A percentile compares a stretch with the other conserved stretches of the same genome.
Conservation (phyloP, 129 eudicot species). For the Scalesia atractyloides region DNA sequence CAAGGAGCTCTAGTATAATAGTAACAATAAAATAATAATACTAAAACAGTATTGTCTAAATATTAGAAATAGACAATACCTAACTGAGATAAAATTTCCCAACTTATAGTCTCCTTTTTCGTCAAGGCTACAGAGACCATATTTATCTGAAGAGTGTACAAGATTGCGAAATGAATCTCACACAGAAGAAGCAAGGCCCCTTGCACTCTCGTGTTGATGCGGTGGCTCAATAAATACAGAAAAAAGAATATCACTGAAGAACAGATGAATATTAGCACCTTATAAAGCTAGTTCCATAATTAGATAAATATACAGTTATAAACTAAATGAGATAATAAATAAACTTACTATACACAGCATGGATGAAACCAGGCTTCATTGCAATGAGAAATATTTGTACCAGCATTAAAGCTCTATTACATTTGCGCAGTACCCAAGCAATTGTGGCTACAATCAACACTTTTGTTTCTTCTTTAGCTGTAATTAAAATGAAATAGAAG, state of each 20-base stretch:
- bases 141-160: constrained; percentile 84
- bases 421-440: constrained; percentile 92
- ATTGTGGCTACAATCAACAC: constrained; percentile 93
- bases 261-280: constrained; percentile 27
- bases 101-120: constrained; percentile 59
- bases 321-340: constrained; percentile 4
- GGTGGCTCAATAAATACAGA: constrained; percentile 84
- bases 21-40: neutral
- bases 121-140: constrained; percentile 63
- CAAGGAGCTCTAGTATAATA: neutral
- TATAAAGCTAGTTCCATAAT: constrained; percentile 17
- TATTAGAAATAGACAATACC: constrained; percentile 50
- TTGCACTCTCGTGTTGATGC: constrained; percentile 60
- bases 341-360: constrained; percentile 87
- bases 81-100: constrained; percentile 73
- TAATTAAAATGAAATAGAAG: constrained; percentile 24
- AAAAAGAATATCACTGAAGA: constrained; percentile 94
- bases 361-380: constrained; percentile 93
- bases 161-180: constrained; percentile 88
- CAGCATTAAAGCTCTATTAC: constrained; percentile 84
- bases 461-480: constrained; percentile 89
- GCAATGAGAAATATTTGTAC: constrained; percentile 87
- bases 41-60: neutral
- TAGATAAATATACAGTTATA: neutral
- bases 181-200: constrained; percentile 84